Base-by-base conservation (phyloP, 139 green algal species). In the Raphidocelis subcapitata region DNA sequence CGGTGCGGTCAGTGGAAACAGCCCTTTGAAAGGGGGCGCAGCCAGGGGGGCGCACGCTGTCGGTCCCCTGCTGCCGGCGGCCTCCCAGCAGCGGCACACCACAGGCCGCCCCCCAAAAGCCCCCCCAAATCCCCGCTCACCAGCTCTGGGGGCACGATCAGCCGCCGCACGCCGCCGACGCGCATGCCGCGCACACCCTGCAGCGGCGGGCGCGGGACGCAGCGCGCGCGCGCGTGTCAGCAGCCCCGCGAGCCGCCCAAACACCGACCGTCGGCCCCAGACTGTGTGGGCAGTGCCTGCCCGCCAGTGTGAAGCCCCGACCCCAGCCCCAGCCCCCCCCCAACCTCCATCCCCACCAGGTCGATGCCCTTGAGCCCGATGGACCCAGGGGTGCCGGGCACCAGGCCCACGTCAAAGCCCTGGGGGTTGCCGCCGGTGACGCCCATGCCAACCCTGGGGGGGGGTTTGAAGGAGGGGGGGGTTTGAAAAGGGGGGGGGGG, bases 321-420 rank as follows among this genome's bases (percentile, higher is more conserved):
- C 55, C 24, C 24, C 5, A 62, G 24, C 5, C 24, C 10, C 24
- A 62, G 26, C 55, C 55, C n/a, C 10, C 47, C 28, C 31, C 41
- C 28, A 12, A 1, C 15, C 37, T 51, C 5, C n/a, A 36, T 37
- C 12, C 79, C 84, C 68, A 90, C 87, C 57, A 95, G 64, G 67
- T 97, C 92, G 15, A 97, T 78, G 10, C 91, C 91, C 5, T 71
- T 67, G 3, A 96, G 81, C 28, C 41, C 41, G 46, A 80, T 88
- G 74, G 77, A 88, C 37, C 89, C 89, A 52, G 88, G 74, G 5
- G 84, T 70, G 5, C 82, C 84, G 5, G 75, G 63, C 10, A 67
- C 62, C 21, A 76, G 76, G 0, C 93, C 93, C 1, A 98, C 81
- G 62, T 98, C 90, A 85, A 98, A 98, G 2, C 93, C 93, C 5